Evolutionary conservation across 2,329 filamentous ascomycete species (phyloP), one percentile per base, ranked within the genome.

Genomic region (Aotearoamyces nothofagi): DNA sequence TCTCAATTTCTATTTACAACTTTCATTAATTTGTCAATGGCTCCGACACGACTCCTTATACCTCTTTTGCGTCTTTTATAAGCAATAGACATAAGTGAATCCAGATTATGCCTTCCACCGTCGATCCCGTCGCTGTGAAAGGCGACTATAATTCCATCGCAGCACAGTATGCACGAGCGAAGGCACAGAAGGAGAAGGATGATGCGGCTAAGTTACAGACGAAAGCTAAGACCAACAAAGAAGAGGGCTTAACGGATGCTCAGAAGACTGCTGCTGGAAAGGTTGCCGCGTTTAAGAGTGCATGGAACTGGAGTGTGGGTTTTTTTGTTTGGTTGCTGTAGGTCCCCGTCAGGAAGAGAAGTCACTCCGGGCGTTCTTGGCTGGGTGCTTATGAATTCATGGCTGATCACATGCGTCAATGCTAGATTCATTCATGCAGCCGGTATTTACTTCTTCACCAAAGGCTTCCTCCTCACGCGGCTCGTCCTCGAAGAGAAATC

Each of bases 361-460:
- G n/a, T n/a, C n/a, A n/a, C n/a, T n/a, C n/a, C n/a, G n/a, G n/a
- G n/a, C n/a, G n/a, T n/a, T n/a, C n/a, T n/a, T n/a, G n/a, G n/a
- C n/a, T n/a, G n/a, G n/a, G n/a, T n/a, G n/a, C n/a, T n/a, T n/a
- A n/a, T n/a, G n/a, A n/a, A n/a, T n/a, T n/a, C n/a, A n/a, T n/a
- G n/a, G n/a, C n/a, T n/a, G n/a, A n/a, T n/a, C n/a, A n/a, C n/a
- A n/a, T n/a, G n/a, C n/a, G n/a, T n/a, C n/a, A n/a, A n/a, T 15
- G 3, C 32, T 32, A 50, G 47, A 15, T 41, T 43, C 29, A 66
- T 94, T 22, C 90, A 98, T 50, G 61, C 69, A 25, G 60, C 78
- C 19, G 87, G 84, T 34, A 77, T 96, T 44, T 81, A 79, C 49
- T 78, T 94, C 49, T 98, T 98, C 56, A 92, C 83, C 15, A 84